phyloP scores from a whole-genome alignment of 805 yeast species.

The Candida tammaniensis region DNA sequence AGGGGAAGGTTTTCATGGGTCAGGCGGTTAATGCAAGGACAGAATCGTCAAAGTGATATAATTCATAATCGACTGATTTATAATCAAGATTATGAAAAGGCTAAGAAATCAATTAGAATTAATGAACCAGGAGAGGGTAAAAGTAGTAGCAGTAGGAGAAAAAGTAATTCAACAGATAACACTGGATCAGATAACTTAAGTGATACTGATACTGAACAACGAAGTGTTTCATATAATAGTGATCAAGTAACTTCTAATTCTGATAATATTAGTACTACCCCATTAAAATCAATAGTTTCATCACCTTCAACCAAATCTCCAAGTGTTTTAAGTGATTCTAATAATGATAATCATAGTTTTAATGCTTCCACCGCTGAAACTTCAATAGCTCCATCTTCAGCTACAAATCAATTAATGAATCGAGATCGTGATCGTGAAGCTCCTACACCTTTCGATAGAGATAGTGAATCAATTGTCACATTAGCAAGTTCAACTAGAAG shows the following conservation, averaged over 20 bases:
- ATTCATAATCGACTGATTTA: background rate
- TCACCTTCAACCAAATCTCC: constrained; percentile 39
- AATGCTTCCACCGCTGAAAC: constrained; percentile 51
- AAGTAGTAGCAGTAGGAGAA: background rate
- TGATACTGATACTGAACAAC: constrained; percentile 7
- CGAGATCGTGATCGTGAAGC: constrained; percentile 38
- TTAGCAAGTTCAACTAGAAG: constrained; percentile 41
- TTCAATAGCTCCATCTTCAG: constrained; percentile 44
- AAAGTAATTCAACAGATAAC: background rate
- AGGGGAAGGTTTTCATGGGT: constrained; percentile 16
- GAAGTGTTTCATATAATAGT: constrained; percentile 10
- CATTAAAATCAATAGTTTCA: constrained; percentile 45
- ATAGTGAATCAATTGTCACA: constrained; percentile 42
- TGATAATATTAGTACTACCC: constrained; percentile 47
- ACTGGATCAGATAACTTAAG: constrained; percentile 1
- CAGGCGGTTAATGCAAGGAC: constrained; percentile 15
- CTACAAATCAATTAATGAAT: constrained; percentile 9
- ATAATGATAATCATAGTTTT: constrained; percentile 26
- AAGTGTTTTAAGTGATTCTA: constrained; percentile 32
- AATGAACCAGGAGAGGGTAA: constrained; percentile 1
- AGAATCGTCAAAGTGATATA: constrained; percentile 4
- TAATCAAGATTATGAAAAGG: constrained; percentile 5
- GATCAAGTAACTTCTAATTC: constrained; percentile 20
- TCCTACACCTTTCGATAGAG: constrained; percentile 43
- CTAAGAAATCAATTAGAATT: constrained; percentile 1